phyloP scores from a whole-genome alignment of 2,329 filamentous ascomycete species.

The Penicillium glabrum region DNA sequence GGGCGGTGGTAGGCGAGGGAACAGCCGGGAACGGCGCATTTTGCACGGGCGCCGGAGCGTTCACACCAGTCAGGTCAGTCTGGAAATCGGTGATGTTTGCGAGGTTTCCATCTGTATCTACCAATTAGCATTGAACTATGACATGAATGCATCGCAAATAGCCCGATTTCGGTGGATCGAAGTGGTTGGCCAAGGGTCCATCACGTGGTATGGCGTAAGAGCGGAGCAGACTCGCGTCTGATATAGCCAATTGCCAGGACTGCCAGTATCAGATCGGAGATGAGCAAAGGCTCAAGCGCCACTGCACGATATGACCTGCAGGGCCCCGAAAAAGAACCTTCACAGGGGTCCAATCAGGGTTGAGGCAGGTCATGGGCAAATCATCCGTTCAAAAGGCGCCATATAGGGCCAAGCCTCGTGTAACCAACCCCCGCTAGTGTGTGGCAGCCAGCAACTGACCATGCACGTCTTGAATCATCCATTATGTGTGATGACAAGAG shows the following conservation, averaged over 20 bases:
- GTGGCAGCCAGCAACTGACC: slow-evolving; percentile 5
- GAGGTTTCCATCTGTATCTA: slow-evolving; percentile 28
- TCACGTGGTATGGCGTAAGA: slow-evolving; percentile 41
- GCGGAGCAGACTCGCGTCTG: slow-evolving; percentile 22
- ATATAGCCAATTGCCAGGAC: slow-evolving; percentile 13
- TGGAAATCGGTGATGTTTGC: slow-evolving; percentile 33
- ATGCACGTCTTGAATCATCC: slow-evolving; percentile 5
- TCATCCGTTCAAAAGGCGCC: slow-evolving; percentile 13
- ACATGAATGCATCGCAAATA: slow-evolving; percentile 4
- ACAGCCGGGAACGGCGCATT: slow-evolving; percentile 23
- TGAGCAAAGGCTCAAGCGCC: slow-evolving; percentile 7
- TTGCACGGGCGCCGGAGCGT: slow-evolving; percentile 26
- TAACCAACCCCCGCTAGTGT: background rate
- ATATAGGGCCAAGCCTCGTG: slow-evolving; percentile 10
- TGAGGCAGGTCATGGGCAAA: slow-evolving; percentile 4
- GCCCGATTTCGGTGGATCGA: slow-evolving; percentile 12
- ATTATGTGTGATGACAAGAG: background rate
- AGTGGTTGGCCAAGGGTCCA: slow-evolving; percentile 1
- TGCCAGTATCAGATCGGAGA: background rate
- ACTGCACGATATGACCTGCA: slow-evolving; percentile 12
- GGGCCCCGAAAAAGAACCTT: slow-evolving; percentile 10
- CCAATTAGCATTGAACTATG: slow-evolving; percentile 15
- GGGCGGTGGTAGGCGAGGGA: slow-evolving; percentile 20
- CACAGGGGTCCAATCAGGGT: slow-evolving; percentile 8
- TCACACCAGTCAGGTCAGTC: slow-evolving; percentile 28